Percentiles rank a stretch among this genome's conserved stretches.
phyloP scores from a whole-genome alignment of 805 yeast genomes.

The Ogataea populi-albae region DNA sequence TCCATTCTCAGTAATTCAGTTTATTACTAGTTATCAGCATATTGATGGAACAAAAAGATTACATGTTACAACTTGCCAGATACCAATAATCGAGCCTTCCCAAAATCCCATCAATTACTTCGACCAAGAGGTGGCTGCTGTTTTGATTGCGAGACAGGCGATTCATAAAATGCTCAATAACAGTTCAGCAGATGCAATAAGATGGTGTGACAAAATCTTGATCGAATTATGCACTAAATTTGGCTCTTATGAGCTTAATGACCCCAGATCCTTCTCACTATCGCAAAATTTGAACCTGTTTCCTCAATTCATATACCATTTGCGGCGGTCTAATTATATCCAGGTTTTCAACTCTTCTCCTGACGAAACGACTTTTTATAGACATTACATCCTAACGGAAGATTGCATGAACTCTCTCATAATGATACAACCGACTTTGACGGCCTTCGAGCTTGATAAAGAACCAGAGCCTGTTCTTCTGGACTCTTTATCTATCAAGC shows the following conservation, averaged over 20 bases:
- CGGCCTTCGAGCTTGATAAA: conserved; percentile 52
- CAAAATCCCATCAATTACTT: conserved; percentile 46
- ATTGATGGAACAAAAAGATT: conserved; percentile 54
- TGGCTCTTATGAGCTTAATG: conserved; percentile 47
- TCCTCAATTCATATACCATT: conserved; percentile 67
- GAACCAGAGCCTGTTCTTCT: conserved; percentile 64
- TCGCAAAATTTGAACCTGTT: conserved; percentile 49
- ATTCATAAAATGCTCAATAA: conserved; percentile 40
- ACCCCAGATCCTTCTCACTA: conserved; percentile 47
- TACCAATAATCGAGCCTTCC: conserved; percentile 38
- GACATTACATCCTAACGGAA: conserved; percentile 61
- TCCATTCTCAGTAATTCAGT: conserved; percentile 45
- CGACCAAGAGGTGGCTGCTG: conserved; percentile 71
- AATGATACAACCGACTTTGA: conserved; percentile 69
- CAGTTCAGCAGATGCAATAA: conserved; percentile 40
- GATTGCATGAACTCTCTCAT: conserved; percentile 57
- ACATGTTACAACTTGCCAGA: conserved; percentile 57
- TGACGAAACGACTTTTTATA: conserved; percentile 64
- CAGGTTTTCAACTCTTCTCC: conserved; percentile 70
- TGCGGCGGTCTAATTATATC: conserved; percentile 63
- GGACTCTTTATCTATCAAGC: conserved; percentile 61
- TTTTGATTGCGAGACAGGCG: conserved; percentile 55
- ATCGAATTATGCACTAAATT: conserved; percentile 47
- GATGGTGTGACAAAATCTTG: conserved; percentile 47
- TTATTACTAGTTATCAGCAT: conserved; percentile 60